Evolutionary conservation across 2,329 filamentous ascomycete genomes (phyloP).

Genomic region (Cercospora zeina): DNA sequence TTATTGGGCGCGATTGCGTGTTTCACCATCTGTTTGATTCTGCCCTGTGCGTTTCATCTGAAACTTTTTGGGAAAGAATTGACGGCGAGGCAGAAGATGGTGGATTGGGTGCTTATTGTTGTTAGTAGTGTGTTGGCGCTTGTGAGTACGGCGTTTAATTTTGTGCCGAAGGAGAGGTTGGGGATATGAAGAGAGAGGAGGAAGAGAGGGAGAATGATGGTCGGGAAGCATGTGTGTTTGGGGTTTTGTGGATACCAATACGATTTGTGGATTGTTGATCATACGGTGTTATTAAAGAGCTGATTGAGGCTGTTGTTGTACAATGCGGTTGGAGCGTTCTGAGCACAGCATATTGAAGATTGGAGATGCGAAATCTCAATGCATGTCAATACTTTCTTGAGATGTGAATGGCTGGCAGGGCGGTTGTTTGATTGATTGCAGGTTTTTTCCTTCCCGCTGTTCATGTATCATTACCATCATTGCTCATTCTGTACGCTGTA

Average conservation of each 20-base stretch:
- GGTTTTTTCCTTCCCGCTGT: neutral
- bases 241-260: neutral
- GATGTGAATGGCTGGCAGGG: neutral
- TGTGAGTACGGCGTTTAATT: constrained; percentile 82
- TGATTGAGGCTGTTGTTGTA: neutral
- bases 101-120: constrained; percentile 69
- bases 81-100: constrained; percentile 59
- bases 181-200: constrained; percentile 43
- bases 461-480: neutral
- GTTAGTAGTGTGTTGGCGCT: constrained; percentile 69
- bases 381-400: neutral
- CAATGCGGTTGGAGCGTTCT: constrained; percentile 3
- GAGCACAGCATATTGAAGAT: neutral
- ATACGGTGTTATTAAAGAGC: neutral
- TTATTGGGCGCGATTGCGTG: constrained; percentile 87
- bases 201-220: neutral
- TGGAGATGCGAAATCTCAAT: neutral
- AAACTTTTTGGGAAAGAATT: constrained; percentile 83
- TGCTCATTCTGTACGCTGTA: constrained; percentile 3
- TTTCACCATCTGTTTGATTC: constrained; percentile 89
- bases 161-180: constrained; percentile 75
- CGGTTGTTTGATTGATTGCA: neutral
- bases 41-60: constrained; percentile 85
- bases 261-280: neutral
- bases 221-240: neutral